Base-by-base conservation (phyloP, 352 stramenopile genomes). In the Aphanomyces astaci region DNA sequence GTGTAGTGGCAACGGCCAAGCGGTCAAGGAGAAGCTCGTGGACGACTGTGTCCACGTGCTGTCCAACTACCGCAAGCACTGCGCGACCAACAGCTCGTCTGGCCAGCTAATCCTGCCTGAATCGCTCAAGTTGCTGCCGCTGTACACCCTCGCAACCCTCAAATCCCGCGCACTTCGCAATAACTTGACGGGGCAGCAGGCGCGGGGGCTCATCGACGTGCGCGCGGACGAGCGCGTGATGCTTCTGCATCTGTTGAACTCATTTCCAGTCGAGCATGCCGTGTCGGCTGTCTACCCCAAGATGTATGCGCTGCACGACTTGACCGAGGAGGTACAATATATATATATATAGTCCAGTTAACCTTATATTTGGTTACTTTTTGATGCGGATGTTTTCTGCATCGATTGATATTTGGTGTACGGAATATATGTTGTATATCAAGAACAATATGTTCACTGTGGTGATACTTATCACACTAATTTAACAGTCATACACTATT, bases 31-130 rank as follows among this genome's bases (percentile, higher is more conserved):
- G 64, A 77, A 86, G 53, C 71, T 92, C 39, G 79, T 97, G 10
- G 85, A 94, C 65, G 79, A 94, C 70, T 94, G 84, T 64, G 86
- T 94, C 55, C 90, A 77, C 45, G 88, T 96, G 72, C 71, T 97
- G 33, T 94, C 84, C 71, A 89, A 93, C 72, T 97, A 97, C 78
- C 88, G 90, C 75, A 94, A 95, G 72, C 81, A 94, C 65, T 96
- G 90, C 70, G 89, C 90, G 24, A 83, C 87, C n/a, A 90, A 89
- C 46, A 94, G 86, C n/a, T 91, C 87, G 19, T 89, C 84, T 0
- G 89, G 88, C 0, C 90, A 97, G 70, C 83, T 97, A 25, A 96
- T 97, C 40, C 75, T 97, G 22, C 90, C 90, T 15, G 90, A 97
- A 67, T 92, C 89, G 63, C 80, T 97, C 28, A 96, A 96, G 75